Evolutionary conservation across 257 asterid genomes (phyloP).

Genomic region (Parsonsia alboflavescens): DNA sequence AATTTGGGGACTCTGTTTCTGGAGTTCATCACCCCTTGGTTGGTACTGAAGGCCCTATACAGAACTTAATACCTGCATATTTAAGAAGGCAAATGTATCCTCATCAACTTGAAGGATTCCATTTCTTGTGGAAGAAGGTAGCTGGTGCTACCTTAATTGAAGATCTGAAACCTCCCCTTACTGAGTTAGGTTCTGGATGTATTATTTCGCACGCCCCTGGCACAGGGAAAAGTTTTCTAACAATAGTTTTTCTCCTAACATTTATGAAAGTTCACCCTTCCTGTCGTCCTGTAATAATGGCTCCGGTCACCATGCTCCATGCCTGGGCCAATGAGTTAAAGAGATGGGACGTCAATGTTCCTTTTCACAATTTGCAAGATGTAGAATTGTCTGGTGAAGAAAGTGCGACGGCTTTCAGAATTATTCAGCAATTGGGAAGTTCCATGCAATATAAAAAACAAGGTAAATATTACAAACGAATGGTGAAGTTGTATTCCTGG

Average conservation of each 20-base stretch:
- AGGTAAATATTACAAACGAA: constrained; percentile 20
- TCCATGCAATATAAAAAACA: not conserved
- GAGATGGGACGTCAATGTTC: constrained; percentile 43
- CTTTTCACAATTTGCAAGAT: constrained; percentile 61
- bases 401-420: constrained; percentile 11
- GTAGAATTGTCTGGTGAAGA: constrained; percentile 31
- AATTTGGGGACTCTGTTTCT: too few species aligned
- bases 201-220: constrained; percentile 86
- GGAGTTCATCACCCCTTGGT: too few species aligned
- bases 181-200: constrained; percentile 53
- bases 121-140: constrained; percentile 57
- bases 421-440: constrained; percentile 17
- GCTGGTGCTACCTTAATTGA: constrained; percentile 53
- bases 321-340: constrained; percentile 65
- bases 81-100: constrained; percentile 33
- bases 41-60: constrained; percentile 32
- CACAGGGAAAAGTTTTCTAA: constrained; percentile 68
- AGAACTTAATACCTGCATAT: constrained; percentile 42
- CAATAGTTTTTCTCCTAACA: constrained; percentile 57
- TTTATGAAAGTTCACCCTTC: constrained; percentile 40
- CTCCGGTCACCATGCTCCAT: constrained; percentile 64
- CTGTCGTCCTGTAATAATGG: constrained; percentile 62
- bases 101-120: constrained; percentile 63
- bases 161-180: constrained; percentile 24
- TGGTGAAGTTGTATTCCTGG: constrained; percentile 56